Evolutionary conservation across 2,329 filamentous ascomycete genomes (phyloP), one percentile per base, ranked within the genome.

Genomic region (Hymenoscyphus occultus): DNA sequence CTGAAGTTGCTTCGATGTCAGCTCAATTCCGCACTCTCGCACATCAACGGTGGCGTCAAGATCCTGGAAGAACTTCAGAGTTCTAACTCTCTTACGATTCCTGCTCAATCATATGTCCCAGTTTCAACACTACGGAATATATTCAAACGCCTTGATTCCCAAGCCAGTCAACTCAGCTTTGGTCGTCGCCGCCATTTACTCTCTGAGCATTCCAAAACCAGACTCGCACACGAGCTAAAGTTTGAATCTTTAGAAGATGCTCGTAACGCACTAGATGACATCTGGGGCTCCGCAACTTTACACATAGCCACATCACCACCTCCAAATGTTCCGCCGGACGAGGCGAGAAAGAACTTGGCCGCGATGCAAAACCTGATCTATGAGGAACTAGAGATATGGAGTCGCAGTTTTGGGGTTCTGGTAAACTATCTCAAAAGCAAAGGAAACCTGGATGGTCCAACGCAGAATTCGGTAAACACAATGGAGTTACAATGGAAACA

Each of bases 21-120:
- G 32, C 66, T 66, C 40, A 19, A 54, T 31, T 61, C 67, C 3
- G 68, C 67, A 42, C 51, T 70, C 2, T 64, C 67, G 10, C 68
- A 70, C 54, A 67, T 70, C 28, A 61, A 69, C 40, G 64, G 65
- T 10, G 68, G 65, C 7, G 57, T 67, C 1, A 70, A 59, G 28
- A 69, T 69, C 14, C 13, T 69, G 13, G 63, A 63, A 32, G 68
- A 70, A 28, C 56, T 67, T n/a, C 22, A 40, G n/a, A n/a, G 39
- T 10, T 58, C 64, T 48, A 54, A 35, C 0, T 1, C 10, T 39
- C 56, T 66, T 16, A 62, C 61, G 5, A n/a, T 35, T 7, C 54
- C 63, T 1, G 28, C 51, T 5, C 62, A 13, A 9, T 63, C 62
- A 16, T 65, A 68, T 3, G 63, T 64, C 14, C 64, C 69, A 22